Evolutionary conservation across 1,284 basidiomycete genomes (phyloP).

Genomic region (Heterobasidion irregulare): DNA sequence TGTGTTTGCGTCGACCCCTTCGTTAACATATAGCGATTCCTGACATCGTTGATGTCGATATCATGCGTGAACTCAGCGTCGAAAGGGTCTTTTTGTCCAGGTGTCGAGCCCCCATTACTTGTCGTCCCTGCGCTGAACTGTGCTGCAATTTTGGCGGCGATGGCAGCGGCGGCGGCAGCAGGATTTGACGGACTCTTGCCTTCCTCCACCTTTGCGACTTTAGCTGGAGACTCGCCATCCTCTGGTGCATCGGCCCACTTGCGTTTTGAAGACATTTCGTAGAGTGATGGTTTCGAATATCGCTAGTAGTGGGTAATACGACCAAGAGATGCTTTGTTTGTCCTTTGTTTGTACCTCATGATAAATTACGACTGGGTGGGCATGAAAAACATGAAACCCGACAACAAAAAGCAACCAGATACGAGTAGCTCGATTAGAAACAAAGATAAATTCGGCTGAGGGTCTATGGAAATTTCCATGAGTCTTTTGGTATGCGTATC

Average conservation of each 20-base stretch:
- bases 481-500: too few relatives aligned
- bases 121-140: constrained; percentile 53
- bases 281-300: neutral
- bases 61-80: constrained; percentile 86
- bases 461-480: too few relatives aligned
- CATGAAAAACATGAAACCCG: too few relatives aligned
- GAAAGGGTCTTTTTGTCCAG: constrained; percentile 55
- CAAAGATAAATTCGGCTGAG: too few relatives aligned
- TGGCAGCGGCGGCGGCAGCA: constrained; percentile 76
- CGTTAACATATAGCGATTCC: constrained; percentile 94
- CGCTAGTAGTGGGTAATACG: neutral
- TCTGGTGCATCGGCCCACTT: constrained; percentile 62
- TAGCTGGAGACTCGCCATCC: constrained; percentile 30
- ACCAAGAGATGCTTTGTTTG: neutral
- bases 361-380: neutral
- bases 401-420: too few relatives aligned
- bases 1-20: constrained; percentile 90
- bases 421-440: too few relatives aligned
- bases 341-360: neutral
- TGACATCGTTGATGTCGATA: constrained; percentile 95
- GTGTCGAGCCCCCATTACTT: constrained; percentile 29
- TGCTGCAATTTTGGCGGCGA: constrained; percentile 88
- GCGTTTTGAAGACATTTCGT: constrained; percentile 50
- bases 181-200: constrained; percentile 63
- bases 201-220: constrained; percentile 46